phyloP scores from a whole-genome alignment of 495 filamentous ascomycete species.

The Umbilicaria muhlenbergii region DNA sequence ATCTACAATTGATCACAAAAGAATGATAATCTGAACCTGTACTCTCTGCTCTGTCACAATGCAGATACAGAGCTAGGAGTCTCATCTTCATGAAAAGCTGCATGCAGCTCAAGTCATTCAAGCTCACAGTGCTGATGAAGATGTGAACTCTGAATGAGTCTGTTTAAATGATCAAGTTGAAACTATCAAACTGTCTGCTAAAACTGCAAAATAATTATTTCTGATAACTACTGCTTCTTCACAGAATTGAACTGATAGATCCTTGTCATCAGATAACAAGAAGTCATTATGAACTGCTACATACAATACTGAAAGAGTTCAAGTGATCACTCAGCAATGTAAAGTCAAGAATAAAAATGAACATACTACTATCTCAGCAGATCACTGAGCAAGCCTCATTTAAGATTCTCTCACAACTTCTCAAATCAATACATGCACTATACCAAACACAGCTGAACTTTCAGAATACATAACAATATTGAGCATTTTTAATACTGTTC shows the following conservation, averaged over 20 bases:
- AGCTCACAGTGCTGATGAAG: too few species aligned
- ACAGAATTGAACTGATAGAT: too few species aligned
- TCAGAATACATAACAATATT: not conserved
- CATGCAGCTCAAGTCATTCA: not conserved
- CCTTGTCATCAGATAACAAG: too few species aligned
- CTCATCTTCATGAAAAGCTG: not conserved
- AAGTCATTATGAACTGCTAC: too few species aligned
- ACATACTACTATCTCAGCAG: not conserved
- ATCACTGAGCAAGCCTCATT: conserved; percentile 1
- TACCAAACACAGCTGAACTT: too few species aligned
- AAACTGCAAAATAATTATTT: not conserved
- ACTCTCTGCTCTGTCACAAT: conserved; percentile 4
- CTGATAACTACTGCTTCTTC: conserved; percentile 1
- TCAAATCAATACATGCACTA: conserved; percentile 1
- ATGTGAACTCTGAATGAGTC: too few species aligned
- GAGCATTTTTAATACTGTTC: not conserved
- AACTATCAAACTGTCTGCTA: not conserved
- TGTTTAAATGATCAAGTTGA: too few species aligned
- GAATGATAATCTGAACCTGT: conserved; percentile 1
- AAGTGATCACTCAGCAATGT: not conserved
- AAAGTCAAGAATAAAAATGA: not conserved
- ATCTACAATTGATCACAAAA: too few species aligned
- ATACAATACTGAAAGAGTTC: not conserved
- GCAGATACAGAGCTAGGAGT: not conserved
- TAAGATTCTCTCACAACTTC: not conserved